Conservation (phyloP, 164 flowering plant species). For the Stephania cephalantha region DNA sequence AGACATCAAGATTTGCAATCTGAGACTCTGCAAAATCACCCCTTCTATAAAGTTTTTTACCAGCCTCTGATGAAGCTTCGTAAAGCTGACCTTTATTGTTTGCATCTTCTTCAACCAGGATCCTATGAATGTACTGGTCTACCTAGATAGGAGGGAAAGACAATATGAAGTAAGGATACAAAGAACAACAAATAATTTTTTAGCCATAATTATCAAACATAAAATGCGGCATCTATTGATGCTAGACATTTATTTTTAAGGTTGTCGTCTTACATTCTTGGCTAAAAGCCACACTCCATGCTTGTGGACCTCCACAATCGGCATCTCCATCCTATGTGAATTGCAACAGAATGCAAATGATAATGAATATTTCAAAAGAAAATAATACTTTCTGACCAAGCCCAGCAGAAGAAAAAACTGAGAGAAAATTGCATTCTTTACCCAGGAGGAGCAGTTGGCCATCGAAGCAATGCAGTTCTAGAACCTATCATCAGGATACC, state of each 20-base stretch:
- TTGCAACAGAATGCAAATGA: conserved; percentile 6
- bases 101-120: conserved; percentile 84
- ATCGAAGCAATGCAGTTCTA: conserved; percentile 70
- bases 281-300: conserved; percentile 90
- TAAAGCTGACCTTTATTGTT: conserved; percentile 38
- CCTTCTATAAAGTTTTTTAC: conserved; percentile 53
- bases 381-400: not conserved
- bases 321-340: conserved; percentile 84
- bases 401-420: conserved; percentile 1
- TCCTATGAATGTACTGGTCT: conserved; percentile 74
- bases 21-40: conserved; percentile 65
- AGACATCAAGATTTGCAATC: conserved; percentile 56
- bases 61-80: conserved; percentile 60
- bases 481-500: conserved; percentile 32
- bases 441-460: conserved; percentile 96
- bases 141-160: conserved; percentile 41
- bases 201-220: not conserved
- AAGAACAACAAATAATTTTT: not conserved
- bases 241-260: not conserved
- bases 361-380: not conserved
- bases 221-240: not conserved
- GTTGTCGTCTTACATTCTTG: conserved; percentile 52
- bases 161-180: not conserved
- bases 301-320: conserved; percentile 78
- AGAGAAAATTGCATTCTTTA: conserved; percentile 19